Percentiles rank a stretch among this genome's conserved stretches.
These are phyloP conservation scores for Blastomyces silverae DNA, from an alignment of 2,329 filamentous ascomycete species.

Conservation along the genomic window DNA sequence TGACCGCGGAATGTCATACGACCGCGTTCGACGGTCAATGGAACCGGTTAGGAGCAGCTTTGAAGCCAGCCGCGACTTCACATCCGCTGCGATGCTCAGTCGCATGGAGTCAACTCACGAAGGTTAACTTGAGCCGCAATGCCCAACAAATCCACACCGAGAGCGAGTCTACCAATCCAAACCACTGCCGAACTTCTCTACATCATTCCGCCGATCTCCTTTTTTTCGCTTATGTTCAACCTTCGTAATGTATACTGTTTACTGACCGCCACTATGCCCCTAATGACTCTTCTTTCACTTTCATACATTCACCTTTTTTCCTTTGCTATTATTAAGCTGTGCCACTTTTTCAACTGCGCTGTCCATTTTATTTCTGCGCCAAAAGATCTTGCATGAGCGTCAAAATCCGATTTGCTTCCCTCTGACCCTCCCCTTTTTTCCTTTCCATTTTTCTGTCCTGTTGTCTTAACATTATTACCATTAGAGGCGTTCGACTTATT, in stretches of 20 bases:
- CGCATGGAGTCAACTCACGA: constrained; percentile 36
- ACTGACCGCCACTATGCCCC: constrained; percentile 19
- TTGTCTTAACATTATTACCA: constrained; percentile 9
- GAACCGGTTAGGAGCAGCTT: constrained; percentile 77
- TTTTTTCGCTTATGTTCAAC: not conserved
- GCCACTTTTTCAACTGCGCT: not conserved
- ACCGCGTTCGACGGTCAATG: constrained; percentile 76
- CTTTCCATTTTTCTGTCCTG: constrained; percentile 18
- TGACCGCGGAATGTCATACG: constrained; percentile 54
- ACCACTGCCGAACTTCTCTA: not conserved
- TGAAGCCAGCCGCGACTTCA: constrained; percentile 84
- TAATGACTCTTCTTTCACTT: not conserved
- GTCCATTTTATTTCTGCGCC: not conserved
- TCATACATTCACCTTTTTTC: constrained; percentile 15
- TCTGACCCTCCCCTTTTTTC: constrained; percentile 26
- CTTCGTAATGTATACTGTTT: constrained; percentile 27
- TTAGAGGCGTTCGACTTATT: constrained; percentile 11
- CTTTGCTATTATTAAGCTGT: constrained; percentile 26
- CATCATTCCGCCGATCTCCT: not conserved
- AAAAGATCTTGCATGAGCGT: constrained; percentile 49
- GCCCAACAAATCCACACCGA: not conserved
- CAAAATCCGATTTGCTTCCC: constrained; percentile 31
- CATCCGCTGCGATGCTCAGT: constrained; percentile 75
- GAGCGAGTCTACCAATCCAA: not conserved
- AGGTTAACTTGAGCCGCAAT: not conserved